phyloP scores from a whole-genome alignment of 305 asterid genomes.

The Rubia balearica region DNA sequence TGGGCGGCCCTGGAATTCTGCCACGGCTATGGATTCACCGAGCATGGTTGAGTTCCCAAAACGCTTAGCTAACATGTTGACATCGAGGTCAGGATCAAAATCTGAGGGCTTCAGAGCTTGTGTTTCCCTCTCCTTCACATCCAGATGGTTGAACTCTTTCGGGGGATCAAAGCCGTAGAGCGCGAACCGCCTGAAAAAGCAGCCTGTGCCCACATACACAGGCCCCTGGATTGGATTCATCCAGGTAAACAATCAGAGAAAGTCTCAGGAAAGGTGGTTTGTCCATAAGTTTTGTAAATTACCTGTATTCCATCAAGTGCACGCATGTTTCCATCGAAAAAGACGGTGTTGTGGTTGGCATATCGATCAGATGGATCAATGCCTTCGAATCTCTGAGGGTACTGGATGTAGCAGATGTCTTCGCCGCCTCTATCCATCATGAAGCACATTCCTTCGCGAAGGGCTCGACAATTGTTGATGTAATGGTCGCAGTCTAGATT shows the following conservation, averaged over 20 bases:
- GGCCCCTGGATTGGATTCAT: constrained; percentile 31
- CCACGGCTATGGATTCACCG: constrained; percentile 43
- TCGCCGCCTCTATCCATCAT: constrained; percentile 62
- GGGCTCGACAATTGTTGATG: constrained; percentile 31
- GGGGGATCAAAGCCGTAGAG: constrained; percentile 49
- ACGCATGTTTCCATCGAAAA: constrained; percentile 55
- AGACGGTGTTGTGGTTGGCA: constrained; percentile 48
- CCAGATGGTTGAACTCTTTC: constrained; percentile 12
- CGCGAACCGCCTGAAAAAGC: constrained; percentile 46
- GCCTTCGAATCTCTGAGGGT: constrained; percentile 56
- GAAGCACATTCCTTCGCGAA: constrained; percentile 54
- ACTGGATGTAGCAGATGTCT: constrained; percentile 46
- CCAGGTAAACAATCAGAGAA: neutral
- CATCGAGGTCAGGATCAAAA: constrained; percentile 43
- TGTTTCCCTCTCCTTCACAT: constrained; percentile 27
- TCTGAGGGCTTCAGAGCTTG: constrained; percentile 35
- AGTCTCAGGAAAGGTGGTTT: too few species aligned
- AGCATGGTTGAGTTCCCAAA: constrained; percentile 49
- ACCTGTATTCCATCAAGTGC: constrained; percentile 56
- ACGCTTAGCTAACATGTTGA: constrained; percentile 32
- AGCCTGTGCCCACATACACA: constrained; percentile 46
- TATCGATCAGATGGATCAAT: constrained; percentile 55
- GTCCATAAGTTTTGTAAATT: neutral
- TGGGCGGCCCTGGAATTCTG: constrained; percentile 52
- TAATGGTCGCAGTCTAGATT: constrained; percentile 49